These are phyloP conservation scores for Claviceps lovelessii DNA, from an alignment of 2,329 filamentous ascomycete genomes.

Conservation along the genomic window DNA sequence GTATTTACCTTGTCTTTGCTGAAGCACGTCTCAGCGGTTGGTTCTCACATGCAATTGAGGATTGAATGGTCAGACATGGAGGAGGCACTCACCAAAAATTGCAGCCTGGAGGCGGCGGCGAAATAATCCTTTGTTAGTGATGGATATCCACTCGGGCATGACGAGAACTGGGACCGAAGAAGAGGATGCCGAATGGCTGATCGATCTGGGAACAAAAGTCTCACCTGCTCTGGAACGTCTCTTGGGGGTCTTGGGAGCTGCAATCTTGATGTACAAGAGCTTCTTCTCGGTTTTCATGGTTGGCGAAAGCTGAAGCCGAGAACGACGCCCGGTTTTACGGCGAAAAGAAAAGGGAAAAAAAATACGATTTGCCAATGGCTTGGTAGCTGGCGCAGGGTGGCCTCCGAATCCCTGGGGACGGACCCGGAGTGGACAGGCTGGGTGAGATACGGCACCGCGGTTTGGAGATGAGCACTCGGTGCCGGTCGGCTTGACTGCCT, in stretches of 20 bases:
- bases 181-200: background rate
- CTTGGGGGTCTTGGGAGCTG: slow-evolving; percentile 44
- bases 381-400: no score
- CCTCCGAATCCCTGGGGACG: background rate
- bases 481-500: no score
- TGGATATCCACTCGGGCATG: background rate
- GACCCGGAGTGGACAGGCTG: background rate
- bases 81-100: slow-evolving; percentile 31
- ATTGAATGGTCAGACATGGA: background rate
- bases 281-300: slow-evolving; percentile 18
- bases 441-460: background rate
- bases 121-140: slow-evolving; percentile 1
- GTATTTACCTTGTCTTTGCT: slow-evolving; percentile 39
- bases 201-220: slow-evolving; percentile 12
- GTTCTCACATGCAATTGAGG: background rate
- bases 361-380: no score
- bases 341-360: background rate
- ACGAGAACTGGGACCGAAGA: background rate
- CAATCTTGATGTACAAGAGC: slow-evolving; percentile 44
- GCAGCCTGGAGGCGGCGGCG: slow-evolving; percentile 26
- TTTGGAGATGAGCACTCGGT: no score
- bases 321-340: background rate
- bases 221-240: slow-evolving; percentile 44
- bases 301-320: background rate
- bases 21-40: slow-evolving; percentile 5